Base-by-base conservation (phyloP, 2,329 filamentous ascomycete genomes). In the Magnaporthiopsis poae region DNA sequence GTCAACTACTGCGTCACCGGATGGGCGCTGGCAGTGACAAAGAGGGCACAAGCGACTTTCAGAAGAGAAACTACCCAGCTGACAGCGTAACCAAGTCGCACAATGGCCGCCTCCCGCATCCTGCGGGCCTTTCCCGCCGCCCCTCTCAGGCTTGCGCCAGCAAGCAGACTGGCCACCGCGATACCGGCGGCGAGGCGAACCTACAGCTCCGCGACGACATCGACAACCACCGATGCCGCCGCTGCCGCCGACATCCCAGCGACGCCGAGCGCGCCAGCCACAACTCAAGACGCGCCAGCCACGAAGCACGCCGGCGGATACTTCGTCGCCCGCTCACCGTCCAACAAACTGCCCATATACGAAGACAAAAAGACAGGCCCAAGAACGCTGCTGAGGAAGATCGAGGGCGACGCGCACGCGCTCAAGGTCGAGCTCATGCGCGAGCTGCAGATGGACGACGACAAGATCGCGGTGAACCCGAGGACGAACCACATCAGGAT, bases 301-400 rank as follows among this genome's bases (percentile, higher is more conserved):
- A 11, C 2, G 46, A 56, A 11, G 5, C 39, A 56, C 9, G 7
- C 8, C 7, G 46, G 46, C 35, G 12, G 12, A 7, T 96, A 92
- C 80, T 83, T 88, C 72, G 83, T 98, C 70, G 81, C 81, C 65
- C 88, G 92, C 69, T 94, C 91, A 3, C 79, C 82, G 1, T 88
- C 85, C 56, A 85, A 87, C 63, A 86, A 91, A 70, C 80, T 95
- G 2, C 87, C 91, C 31, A 84, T 98, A 61, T 99, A 98, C 79
- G 81, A 87, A 21, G 81, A 87, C 70, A 80, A 79, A 70, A 93
- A 91, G 79, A 83, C 86, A 15, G 92, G 92, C 65, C 91, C 91
- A 18, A 95, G 90, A 74, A 96, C 94, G 5, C 77, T 86, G 67
- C 79, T 99, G 66, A 90, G 92, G 75, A 92, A 90, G 77, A 84